A percentile compares a stretch with the other conserved stretches of the same genome.
Evolutionary conservation across 169 alveolate genomes (phyloP).

Genomic region (Cryptosporidium ubiquitum): DNA sequence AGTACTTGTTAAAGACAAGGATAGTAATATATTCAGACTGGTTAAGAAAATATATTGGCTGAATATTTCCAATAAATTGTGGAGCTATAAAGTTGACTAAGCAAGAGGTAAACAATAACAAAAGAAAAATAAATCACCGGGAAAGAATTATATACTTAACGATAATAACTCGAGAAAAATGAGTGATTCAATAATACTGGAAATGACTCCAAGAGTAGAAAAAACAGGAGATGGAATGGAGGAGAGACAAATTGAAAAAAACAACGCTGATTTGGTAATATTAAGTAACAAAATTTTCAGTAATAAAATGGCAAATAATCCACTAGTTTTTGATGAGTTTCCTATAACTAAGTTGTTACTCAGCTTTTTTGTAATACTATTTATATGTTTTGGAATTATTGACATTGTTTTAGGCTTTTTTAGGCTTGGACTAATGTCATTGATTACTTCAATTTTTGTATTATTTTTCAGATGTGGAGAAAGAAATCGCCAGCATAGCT

Average conservation of each 20-base stretch:
- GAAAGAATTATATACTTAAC: not conserved
- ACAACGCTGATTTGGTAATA: not conserved
- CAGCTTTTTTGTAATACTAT: slow-evolving; percentile 22
- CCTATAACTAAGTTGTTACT: slow-evolving; percentile 6
- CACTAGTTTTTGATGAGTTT: slow-evolving; percentile 46
- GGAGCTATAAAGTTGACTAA: not conserved
- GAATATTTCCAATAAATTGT: not conserved
- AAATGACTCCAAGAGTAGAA: not conserved
- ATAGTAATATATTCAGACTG: not conserved
- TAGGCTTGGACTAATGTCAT: slow-evolving; percentile 28
- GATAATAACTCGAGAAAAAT: not conserved
- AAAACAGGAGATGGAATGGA: not conserved
- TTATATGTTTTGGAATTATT: slow-evolving; percentile 45
- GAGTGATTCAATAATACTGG: not conserved
- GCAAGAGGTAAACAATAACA: not conserved
- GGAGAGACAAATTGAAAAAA: not conserved
- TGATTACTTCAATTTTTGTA: slow-evolving; percentile 28
- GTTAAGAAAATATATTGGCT: not conserved
- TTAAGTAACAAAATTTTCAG: not conserved
- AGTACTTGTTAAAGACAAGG: not conserved
- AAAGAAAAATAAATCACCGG: not conserved
- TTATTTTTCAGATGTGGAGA: slow-evolving; percentile 49
- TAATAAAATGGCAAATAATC: slow-evolving; percentile 5
- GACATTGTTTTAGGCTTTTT: not conserved
- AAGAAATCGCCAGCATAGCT: slow-evolving; percentile 34